A percentile compares a stretch with the other conserved stretches of the same genome.
These are phyloP conservation scores for Bacidia gigantensis DNA, from an alignment of 495 filamentous ascomycete genomes.

Conservation along the genomic window DNA sequence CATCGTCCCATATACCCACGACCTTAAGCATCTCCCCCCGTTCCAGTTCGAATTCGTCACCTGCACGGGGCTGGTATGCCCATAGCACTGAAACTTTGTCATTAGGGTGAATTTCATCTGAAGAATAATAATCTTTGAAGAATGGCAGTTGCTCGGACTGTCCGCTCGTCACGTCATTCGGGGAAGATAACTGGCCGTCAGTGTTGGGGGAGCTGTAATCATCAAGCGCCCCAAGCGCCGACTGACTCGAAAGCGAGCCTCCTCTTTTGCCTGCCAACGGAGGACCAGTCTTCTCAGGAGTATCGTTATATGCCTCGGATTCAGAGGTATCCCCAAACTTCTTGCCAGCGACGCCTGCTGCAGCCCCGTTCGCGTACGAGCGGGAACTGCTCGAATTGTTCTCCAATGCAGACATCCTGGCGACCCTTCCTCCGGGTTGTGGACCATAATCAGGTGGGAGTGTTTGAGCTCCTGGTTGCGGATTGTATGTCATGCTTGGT, in stretches of 20 bases:
- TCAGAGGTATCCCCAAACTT: conserved; percentile 62
- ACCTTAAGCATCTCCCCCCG: conserved; percentile 98
- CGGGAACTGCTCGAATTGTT: conserved; percentile 47
- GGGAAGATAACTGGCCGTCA: conserved; percentile 65
- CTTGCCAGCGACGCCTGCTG: conserved; percentile 25
- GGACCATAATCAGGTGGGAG: conserved; percentile 52
- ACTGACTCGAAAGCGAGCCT: conserved; percentile 82
- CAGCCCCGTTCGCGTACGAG: conserved; percentile 32
- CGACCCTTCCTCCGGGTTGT: conserved; percentile 76
- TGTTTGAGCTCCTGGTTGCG: conserved; percentile 20
- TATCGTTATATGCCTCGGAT: conserved; percentile 68
- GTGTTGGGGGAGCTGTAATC: conserved; percentile 65
- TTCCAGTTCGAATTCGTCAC: conserved; percentile 87
- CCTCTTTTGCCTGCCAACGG: conserved; percentile 60
- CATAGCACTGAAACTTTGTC: conserved; percentile 86
- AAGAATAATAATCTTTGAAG: conserved; percentile 98
- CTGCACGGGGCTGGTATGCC: conserved; percentile 90
- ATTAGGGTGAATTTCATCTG: conserved; percentile 85
- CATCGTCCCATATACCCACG: conserved; percentile 98
- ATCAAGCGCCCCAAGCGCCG: conserved; percentile 52
- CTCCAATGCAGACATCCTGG: conserved; percentile 91
- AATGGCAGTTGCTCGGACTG: conserved; percentile 88
- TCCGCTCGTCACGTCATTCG: conserved; percentile 67
- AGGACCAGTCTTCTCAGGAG: conserved; percentile 55
- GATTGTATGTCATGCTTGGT: conserved; percentile 35